phyloP scores from a whole-genome alignment of 163 green algal species.

The Trebouxia gelatinosa region DNA sequence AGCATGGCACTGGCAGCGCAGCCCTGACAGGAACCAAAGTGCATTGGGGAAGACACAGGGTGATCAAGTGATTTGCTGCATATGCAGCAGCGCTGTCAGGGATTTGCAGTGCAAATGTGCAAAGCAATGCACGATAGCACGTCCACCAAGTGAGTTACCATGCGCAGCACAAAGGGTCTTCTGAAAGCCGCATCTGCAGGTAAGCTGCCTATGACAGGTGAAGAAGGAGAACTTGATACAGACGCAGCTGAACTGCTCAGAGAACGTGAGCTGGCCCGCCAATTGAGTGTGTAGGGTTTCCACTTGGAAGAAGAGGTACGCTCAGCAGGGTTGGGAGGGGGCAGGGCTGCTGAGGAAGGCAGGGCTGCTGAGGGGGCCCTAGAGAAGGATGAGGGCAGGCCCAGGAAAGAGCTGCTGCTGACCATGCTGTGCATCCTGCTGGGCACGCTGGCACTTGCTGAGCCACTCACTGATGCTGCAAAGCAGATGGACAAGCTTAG shows the following conservation, averaged over 20 bases:
- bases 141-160: no score
- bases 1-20: no score
- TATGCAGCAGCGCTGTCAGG: no score
- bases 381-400: conserved; percentile 23
- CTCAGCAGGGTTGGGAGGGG: neutral
- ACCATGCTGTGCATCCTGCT: conserved; percentile 19
- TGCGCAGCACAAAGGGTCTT: conserved; percentile 37
- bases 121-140: no score
- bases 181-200: conserved; percentile 25
- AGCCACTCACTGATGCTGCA: neutral
- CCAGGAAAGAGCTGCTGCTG: conserved; percentile 5
- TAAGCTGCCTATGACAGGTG: neutral
- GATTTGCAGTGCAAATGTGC: no score
- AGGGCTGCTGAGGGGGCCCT: conserved; percentile 34
- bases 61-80: no score
- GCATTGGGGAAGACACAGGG: no score
- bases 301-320: conserved; percentile 7
- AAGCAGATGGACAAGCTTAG: no score
- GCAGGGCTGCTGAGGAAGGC: neutral
- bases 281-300: neutral
- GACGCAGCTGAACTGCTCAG: neutral
- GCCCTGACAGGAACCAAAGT: no score
- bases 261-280: conserved; percentile 22
- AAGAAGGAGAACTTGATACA: conserved; percentile 8
- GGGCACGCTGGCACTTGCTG: neutral